Conservation (phyloP, 106 monocot genomes). For the Apostasia shenzhenica region DNA sequence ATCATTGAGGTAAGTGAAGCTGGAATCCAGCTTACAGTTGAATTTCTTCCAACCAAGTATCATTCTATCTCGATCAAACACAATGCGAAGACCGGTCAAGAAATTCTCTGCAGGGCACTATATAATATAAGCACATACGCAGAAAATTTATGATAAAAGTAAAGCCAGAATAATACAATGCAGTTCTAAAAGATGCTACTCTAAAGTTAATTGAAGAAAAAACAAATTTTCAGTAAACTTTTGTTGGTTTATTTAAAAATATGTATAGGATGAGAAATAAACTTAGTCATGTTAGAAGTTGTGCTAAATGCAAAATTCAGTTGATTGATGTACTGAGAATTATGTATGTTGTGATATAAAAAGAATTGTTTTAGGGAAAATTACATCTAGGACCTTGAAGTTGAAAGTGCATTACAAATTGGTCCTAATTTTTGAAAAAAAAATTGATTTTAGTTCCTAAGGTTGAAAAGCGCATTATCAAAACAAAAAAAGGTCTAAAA, state of each 20-base stretch:
- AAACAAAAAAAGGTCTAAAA: too few relatives aligned
- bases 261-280: not conserved
- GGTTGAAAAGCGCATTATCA: too few relatives aligned
- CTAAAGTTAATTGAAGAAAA: too few relatives aligned
- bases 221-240: not conserved
- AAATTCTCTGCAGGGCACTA: conserved; percentile 59
- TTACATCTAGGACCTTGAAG: not conserved
- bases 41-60: conserved; percentile 79
- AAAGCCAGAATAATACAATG: not conserved
- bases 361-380: not conserved
- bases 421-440: too few relatives aligned
- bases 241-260: too few relatives aligned
- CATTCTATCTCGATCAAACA: conserved; percentile 61
- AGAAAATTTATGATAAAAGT: not conserved
- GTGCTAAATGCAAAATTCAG: too few relatives aligned
- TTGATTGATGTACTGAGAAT: too few relatives aligned
- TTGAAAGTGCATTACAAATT: too few relatives aligned
- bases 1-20: not conserved
- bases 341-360: not conserved
- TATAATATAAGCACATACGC: not conserved
- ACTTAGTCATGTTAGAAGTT: too few relatives aligned
- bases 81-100: conserved; percentile 63
- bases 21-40: conserved; percentile 45
- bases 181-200: not conserved
- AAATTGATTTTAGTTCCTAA: too few relatives aligned